Base-by-base conservation (phyloP, 345 rosid species). In the Cardamine resedifolia region DNA sequence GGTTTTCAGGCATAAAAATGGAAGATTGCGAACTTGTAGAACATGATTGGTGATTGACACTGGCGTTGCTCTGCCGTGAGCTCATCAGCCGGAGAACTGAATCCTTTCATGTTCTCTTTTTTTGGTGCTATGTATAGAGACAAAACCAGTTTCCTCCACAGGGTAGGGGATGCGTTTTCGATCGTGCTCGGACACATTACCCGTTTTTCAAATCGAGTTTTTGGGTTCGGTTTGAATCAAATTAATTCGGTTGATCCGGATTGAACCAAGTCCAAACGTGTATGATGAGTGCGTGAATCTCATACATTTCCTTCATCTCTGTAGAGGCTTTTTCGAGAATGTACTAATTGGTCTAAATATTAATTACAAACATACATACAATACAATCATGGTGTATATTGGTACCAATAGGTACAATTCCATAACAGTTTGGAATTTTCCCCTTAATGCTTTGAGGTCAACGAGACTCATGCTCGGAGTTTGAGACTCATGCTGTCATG, bases 1-100 rank as follows among this genome's bases (percentile, higher is more conserved):
- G 78, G 63, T 58, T 64, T 49, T 56, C 89, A 92, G 98, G 98
- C 96, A 87, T 77, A 92, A 86, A 75, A 81, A 84, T 64, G 85
- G 92, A 80, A 88, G 79, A 75, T 81, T 84, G 58, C 83, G 87
- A 71, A 69, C 84, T 66, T 74, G 72, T 58, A 76, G 66, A 30
- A 76, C 75, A 34, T 75, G 74, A 68, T 31, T 62, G 60, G 70
- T 62, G 65, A 36, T 55, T 27, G 36, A 30, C 39, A 14, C n/a
- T 36, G 31, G 15, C 28, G 47, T 15, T 31, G 19, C 33, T 30
- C 33, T 39, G 38, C 58, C 39, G 30, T 39, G 68, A 58, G 56
- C 66, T n/a, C n/a, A n/a, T 75, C 63, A 76, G 34, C 63, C n/a
- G 12, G 74, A 44, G 63, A 68, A 60, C 41, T 19, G 39, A 60